A percentile compares a stretch with the other conserved stretches of the same genome.
Evolutionary conservation across 2,329 filamentous ascomycete species (phyloP).

Genomic region (Incumbomyces lentus): DNA sequence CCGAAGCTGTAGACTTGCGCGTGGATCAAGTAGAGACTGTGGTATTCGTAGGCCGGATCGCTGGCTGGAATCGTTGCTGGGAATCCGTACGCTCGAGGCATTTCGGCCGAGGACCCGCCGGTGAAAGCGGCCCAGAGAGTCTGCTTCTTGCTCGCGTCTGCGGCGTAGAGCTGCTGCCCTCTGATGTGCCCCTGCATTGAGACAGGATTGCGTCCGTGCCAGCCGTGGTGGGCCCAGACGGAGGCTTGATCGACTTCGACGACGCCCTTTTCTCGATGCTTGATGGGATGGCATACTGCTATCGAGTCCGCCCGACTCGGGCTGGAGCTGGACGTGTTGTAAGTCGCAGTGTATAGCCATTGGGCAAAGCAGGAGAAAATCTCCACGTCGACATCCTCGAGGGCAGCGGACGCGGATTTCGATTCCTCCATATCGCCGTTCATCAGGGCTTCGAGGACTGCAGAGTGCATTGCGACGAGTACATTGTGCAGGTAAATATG

Average conservation of each 20-base stretch:
- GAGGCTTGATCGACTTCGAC: neutral
- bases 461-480: neutral
- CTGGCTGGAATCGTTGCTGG: neutral
- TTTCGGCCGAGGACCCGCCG: neutral
- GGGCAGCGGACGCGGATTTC: neutral
- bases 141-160: slow-evolving; percentile 1
- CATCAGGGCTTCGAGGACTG: neutral
- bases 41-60: neutral
- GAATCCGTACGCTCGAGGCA: neutral
- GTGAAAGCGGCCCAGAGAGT: neutral
- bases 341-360: neutral
- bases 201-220: neutral
- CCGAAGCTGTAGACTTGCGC: neutral
- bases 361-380: neutral
- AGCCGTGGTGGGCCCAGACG: neutral
- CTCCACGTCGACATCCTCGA: neutral
- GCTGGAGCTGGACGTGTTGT: neutral
- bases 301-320: neutral
- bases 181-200: neutral
- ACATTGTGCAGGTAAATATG: neutral
- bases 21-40: neutral
- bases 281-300: neutral
- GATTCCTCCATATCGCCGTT: neutral
- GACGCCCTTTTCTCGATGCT: neutral
- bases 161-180: neutral